A percentile compares a stretch with the other conserved stretches of the same genome.
Evolutionary conservation across 176 grass and related monocot genomes (phyloP).

Genomic region (Urochloa ruziziensis): DNA sequence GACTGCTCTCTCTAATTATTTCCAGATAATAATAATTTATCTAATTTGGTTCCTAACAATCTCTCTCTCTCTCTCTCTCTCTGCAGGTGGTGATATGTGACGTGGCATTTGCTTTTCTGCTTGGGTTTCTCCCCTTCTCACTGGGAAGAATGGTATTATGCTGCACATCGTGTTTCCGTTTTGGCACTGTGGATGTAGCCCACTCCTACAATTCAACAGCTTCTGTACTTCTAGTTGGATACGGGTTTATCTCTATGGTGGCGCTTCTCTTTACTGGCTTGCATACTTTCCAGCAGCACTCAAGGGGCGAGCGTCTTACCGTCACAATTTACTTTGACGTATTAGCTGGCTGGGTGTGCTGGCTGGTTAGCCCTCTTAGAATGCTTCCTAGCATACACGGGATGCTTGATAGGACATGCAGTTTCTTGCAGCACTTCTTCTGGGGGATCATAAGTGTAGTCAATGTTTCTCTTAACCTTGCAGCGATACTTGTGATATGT

Average conservation of each 20-base stretch:
- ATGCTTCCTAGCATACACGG: constrained; percentile 29
- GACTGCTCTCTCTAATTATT: background rate
- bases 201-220: background rate
- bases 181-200: constrained; percentile 2
- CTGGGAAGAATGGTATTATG: constrained; percentile 26
- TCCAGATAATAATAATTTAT: background rate
- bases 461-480: constrained; percentile 35
- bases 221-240: constrained; percentile 32
- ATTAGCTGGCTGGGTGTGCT: background rate
- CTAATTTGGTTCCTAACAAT: background rate
- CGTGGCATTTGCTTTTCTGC: constrained; percentile 13
- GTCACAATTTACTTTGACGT: constrained; percentile 9
- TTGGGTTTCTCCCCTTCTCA: constrained; percentile 34
- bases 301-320: background rate
- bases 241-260: background rate
- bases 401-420: constrained; percentile 4
- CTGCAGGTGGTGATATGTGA: constrained; percentile 31
- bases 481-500: constrained; percentile 2
- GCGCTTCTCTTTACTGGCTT: background rate
- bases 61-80: background rate
- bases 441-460: constrained; percentile 11
- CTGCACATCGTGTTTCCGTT: background rate
- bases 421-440: constrained; percentile 14
- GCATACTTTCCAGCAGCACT: constrained; percentile 14
- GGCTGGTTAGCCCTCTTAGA: constrained; percentile 13